Conservation (phyloP, 1,284 basidiomycete species). For the Mycena citricolor region DNA sequence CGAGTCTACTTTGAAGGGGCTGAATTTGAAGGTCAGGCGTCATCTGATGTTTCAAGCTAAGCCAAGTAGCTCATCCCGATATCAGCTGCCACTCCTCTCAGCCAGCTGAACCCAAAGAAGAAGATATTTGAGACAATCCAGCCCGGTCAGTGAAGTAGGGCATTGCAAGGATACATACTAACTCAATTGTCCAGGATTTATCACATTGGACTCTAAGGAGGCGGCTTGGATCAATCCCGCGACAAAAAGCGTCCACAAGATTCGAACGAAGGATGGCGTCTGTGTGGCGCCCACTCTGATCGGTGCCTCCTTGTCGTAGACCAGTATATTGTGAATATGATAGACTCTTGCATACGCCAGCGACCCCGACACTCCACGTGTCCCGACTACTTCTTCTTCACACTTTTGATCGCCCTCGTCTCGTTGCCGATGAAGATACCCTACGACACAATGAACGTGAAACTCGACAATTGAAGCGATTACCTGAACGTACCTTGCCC, state of each 20-base stretch:
- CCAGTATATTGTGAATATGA: not conserved
- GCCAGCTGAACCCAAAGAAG: constrained; percentile 94
- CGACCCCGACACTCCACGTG: too few relatives aligned
- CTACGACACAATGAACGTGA: constrained; percentile 37
- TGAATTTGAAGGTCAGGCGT: constrained; percentile 57
- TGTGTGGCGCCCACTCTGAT: constrained; percentile 81
- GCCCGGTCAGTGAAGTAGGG: constrained; percentile 62
- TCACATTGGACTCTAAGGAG: constrained; percentile 80
- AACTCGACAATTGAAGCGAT: too few relatives aligned
- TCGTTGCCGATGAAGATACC: constrained; percentile 92
- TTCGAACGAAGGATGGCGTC: constrained; percentile 82
- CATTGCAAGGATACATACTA: constrained; percentile 1
- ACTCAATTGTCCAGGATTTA: constrained; percentile 59
- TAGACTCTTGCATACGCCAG: not conserved
- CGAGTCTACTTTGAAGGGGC: constrained; percentile 90
- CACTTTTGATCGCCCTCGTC: constrained; percentile 84
- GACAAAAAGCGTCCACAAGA: constrained; percentile 80
- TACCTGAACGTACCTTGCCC: constrained; percentile 74
- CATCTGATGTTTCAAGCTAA: not conserved
- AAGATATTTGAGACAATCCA: constrained; percentile 97
- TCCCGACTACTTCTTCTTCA: constrained; percentile 96
- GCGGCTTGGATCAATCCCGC: constrained; percentile 89
- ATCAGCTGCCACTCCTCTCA: constrained; percentile 69
- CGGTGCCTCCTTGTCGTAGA: constrained; percentile 83
- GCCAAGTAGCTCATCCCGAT: constrained; percentile 3